Evolutionary conservation across 352 stramenopile species (phyloP).

Genomic region (Plasmopara viticola): DNA sequence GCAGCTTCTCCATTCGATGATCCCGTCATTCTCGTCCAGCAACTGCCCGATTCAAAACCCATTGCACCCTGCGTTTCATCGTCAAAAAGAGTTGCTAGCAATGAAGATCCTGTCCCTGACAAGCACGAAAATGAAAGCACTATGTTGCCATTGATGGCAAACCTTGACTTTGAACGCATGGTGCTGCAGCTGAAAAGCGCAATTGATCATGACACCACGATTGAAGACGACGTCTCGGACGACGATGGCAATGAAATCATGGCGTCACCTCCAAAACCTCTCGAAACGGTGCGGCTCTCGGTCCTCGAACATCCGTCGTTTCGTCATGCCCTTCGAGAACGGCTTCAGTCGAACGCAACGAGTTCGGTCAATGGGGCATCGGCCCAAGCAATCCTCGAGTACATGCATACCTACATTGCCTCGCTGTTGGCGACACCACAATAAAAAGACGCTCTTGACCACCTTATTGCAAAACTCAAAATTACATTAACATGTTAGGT

Average conservation of each 20-base stretch:
- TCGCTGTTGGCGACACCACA: constrained; percentile 7
- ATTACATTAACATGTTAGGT: no score
- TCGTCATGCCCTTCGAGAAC: constrained; percentile 27
- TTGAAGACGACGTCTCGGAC: constrained; percentile 28
- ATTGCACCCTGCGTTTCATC: neutral
- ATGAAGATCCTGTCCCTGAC: no score
- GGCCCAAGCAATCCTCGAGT: constrained; percentile 11
- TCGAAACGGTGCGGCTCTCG: constrained; percentile 13
- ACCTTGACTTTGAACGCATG: constrained; percentile 74
- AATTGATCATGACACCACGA: constrained; percentile 29
- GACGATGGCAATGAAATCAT: constrained; percentile 9
- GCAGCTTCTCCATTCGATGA: constrained; percentile 42
- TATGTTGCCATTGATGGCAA: constrained; percentile 18
- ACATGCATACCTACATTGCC: constrained; percentile 24
- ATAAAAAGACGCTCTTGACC: no score
- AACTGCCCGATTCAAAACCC: constrained; percentile 36
- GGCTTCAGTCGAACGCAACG: constrained; percentile 9
- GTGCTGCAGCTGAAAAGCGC: constrained; percentile 64
- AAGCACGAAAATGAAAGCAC: constrained; percentile 12
- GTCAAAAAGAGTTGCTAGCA: no score
- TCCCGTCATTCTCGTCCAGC: constrained; percentile 66
- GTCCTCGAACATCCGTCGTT: constrained; percentile 41
- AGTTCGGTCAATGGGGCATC: neutral
- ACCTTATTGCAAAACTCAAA: no score
- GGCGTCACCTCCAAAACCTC: constrained; percentile 19